Conservation (phyloP, 176 grass and related monocot species). For the Oryza meridionalis region DNA sequence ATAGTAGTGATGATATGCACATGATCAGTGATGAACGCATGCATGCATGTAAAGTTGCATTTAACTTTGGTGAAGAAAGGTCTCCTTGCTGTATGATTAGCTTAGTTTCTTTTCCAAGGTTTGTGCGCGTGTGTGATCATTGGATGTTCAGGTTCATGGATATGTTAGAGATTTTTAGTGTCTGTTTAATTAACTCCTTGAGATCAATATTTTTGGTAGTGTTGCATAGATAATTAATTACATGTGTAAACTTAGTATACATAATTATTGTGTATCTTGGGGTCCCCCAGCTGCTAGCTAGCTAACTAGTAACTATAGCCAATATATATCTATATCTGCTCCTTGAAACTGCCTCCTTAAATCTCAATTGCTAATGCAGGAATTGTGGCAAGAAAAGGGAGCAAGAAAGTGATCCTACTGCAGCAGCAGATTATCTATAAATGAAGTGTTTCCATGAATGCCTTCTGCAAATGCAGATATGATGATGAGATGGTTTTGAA, state of each 20-base stretch:
- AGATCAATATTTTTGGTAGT: background rate
- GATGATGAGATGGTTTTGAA: background rate
- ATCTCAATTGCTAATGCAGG: constrained; percentile 20
- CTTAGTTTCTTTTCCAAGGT: constrained; percentile 16
- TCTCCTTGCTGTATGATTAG: constrained; percentile 29
- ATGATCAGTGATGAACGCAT: constrained; percentile 38
- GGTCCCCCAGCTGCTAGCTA: background rate
- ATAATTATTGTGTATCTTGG: background rate
- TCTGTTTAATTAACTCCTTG: too few relatives aligned
- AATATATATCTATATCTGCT: background rate
- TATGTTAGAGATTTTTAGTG: background rate
- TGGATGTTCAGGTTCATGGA: background rate
- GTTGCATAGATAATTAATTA: too few relatives aligned
- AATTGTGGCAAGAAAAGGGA: constrained; percentile 10
- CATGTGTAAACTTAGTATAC: background rate
- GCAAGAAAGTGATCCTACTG: constrained; percentile 26
- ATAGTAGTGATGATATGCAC: constrained; percentile 16
- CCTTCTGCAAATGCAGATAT: constrained; percentile 6
- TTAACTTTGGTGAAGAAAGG: constrained; percentile 47
- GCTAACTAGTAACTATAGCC: background rate
- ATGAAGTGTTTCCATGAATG: constrained; percentile 31
- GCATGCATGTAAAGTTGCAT: constrained; percentile 44
- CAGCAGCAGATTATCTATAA: constrained; percentile 23
- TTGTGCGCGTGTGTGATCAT: background rate
- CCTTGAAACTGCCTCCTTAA: constrained; percentile 36